Conservation (phyloP, 768 basidiomycete species). For the Boletus subparvulus region DNA sequence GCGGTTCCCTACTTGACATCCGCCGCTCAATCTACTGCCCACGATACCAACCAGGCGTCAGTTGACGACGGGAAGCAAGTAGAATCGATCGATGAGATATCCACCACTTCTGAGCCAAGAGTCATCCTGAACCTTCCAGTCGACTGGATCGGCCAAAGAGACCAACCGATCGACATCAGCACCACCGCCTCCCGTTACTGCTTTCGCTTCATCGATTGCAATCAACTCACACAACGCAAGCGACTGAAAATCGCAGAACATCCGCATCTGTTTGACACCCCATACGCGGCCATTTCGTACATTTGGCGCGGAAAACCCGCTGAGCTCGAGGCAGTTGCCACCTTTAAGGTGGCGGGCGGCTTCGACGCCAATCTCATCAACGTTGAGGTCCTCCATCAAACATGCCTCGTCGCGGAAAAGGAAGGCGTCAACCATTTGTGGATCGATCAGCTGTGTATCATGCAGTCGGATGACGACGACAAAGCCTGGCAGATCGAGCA, state of each 20-base stretch:
- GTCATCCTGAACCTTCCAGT: background rate
- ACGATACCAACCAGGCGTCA: background rate
- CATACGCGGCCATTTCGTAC: background rate
- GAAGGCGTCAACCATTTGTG: background rate
- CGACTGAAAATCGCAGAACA: background rate
- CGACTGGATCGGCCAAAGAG: background rate
- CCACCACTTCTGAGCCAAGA: background rate
- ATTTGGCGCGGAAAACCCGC: background rate
- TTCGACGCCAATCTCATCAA: background rate
- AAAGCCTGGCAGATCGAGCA: constrained; percentile 1
- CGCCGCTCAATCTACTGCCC: background rate
- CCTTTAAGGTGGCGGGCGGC: background rate
- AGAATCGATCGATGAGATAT: background rate
- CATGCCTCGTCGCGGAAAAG: background rate
- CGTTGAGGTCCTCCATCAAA: background rate
- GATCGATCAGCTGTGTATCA: background rate
- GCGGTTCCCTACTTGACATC: background rate
- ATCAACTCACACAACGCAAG: background rate
- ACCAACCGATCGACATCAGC: background rate
- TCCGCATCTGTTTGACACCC: background rate
- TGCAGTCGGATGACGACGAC: background rate
- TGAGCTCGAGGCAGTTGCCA: background rate
- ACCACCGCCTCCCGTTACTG: background rate
- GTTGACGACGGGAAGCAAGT: background rate
- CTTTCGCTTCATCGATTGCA: background rate